phyloP scores from a whole-genome alignment of 352 stramenopile genomes.

The Globisporangium barbulae region DNA sequence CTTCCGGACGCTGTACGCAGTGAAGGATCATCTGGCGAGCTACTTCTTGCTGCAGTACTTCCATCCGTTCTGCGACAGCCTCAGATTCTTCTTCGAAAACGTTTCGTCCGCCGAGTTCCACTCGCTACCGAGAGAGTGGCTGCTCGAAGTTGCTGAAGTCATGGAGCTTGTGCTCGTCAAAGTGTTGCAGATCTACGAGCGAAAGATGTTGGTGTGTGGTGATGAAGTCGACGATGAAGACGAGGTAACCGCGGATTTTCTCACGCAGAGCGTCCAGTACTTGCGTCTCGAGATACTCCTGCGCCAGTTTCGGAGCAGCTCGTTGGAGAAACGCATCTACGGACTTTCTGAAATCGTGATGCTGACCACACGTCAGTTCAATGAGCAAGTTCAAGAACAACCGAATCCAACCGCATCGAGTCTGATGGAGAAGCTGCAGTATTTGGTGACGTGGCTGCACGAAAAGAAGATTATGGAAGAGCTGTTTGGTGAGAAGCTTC shows the following conservation, averaged over 20 bases:
- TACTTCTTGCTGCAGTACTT: conserved; percentile 45
- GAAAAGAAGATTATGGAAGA: conserved; percentile 41
- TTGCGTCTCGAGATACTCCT: conserved; percentile 52
- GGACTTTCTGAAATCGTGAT: conserved; percentile 64
- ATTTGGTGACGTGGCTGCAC: conserved; percentile 49
- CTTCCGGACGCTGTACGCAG: conserved; percentile 50
- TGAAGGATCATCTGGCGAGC: conserved; percentile 50
- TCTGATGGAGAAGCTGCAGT: conserved; percentile 23
- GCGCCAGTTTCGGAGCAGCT: conserved; percentile 47
- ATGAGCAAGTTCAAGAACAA: conserved; percentile 33
- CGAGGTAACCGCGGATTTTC: background rate
- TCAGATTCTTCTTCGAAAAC: conserved; percentile 26
- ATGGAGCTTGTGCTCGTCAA: conserved; percentile 48
- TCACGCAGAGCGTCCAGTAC: conserved; percentile 33
- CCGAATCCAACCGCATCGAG: conserved; percentile 24
- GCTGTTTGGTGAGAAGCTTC: conserved; percentile 61
- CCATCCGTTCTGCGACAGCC: conserved; percentile 25
- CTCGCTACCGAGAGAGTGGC: conserved; percentile 34
- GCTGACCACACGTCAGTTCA: conserved; percentile 39
- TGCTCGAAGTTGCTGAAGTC: conserved; percentile 60
- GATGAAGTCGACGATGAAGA: conserved; percentile 6
- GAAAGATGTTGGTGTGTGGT: background rate
- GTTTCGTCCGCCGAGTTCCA: conserved; percentile 30
- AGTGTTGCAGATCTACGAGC: conserved; percentile 22
- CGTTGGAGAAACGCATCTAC: conserved; percentile 72